Base-by-base conservation (phyloP, 106 monocot species). In the Gastrodia elata region DNA sequence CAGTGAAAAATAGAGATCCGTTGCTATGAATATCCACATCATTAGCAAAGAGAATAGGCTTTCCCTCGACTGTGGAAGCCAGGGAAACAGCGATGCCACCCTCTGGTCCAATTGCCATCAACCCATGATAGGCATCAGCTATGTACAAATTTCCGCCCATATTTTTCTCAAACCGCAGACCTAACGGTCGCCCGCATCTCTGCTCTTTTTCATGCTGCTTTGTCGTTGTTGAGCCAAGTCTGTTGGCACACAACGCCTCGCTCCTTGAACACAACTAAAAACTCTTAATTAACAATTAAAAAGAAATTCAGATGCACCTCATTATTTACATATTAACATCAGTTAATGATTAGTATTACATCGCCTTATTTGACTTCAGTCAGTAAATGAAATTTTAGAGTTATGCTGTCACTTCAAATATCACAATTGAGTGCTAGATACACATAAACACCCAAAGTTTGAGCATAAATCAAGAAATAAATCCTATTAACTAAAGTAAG, bases 1-100 rank as follows among this genome's bases (percentile, higher is more conserved):
- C 95, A 0, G 95, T 92, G 87, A 95, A 95, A 78, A 87, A 95
- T 24, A 95, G 32, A 5, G 91, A 95, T 7, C 95, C 95, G 38
- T 95, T 95, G 5, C 30, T 49, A 59, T 95, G 95, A 49, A 95
- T 65, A 68, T 95, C 95, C 49, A 95, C 74, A 78, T 92, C 95
- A 38, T 95, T 92, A 13, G 92, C 92, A 49, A 96, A 96, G 40
- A 84, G 77, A 35, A 96, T 90, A 32, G 85, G 89, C 65, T 38
- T 82, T 24, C 92, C 96, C 6, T 86, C 39, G 4, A 43, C 89
- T 18, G 79, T 80, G 20, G 78, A 84, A 20, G 91, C 75, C 5
- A 92, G 59, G 20, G 89, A 79, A 4, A 77, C 79, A 2, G 95
- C 91, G 5, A 87, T 30, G n/a, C 95, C 91, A 32, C 95, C 95